Base-by-base conservation (phyloP, 2,329 filamentous ascomycete genomes). In the Pseudogymnoascus sp. region DNA sequence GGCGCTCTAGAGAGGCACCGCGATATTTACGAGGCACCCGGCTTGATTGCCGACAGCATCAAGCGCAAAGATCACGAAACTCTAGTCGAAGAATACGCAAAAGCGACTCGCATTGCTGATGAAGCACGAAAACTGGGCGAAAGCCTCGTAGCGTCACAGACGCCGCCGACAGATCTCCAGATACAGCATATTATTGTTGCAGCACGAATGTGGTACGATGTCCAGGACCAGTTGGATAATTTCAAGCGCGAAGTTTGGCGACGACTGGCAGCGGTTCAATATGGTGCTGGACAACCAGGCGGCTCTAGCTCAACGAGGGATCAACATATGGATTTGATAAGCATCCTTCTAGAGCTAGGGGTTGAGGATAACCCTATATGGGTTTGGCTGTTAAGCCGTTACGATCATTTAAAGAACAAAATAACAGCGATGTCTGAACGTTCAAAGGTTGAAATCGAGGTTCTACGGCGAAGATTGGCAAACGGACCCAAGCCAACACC, bases 281-380 rank as follows among this genome's bases (percentile, higher is more conserved):
- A 81, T 68, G 73, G 82, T 67, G 73, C 83, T 11, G 42, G 64
- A 11, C 69, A 67, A 60, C 62, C 59, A 7, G 67, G 69, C 9
- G 66, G 64, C 21, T 31, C 31, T 4, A 38, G 61, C 10, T 64
- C 66, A n/a, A 80, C 83, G 5, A 91, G 93, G 71, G 91, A 96
- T 69, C 83, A 87, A 73, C 89, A 97, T 71, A 91, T 97, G 85
- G 91, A 96, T 72, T 80, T 97, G 59, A 97, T 99, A 63, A 83
- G 87, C 21, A 81, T 97, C 36, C 81, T 99, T 62, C 78, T 99
- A n/a, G 93, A 99, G 74, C 80, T 99, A 19, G 96, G 95, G 6
- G 92, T 96, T 2, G 89, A 96, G 9, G 92, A 97, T 65, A 99
- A 96, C 70, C 95, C 95, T 1, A 96, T 99, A 66, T 96, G 91